Base-by-base conservation (phyloP, 768 basidiomycete species). In the Trametes gibbosa region DNA sequence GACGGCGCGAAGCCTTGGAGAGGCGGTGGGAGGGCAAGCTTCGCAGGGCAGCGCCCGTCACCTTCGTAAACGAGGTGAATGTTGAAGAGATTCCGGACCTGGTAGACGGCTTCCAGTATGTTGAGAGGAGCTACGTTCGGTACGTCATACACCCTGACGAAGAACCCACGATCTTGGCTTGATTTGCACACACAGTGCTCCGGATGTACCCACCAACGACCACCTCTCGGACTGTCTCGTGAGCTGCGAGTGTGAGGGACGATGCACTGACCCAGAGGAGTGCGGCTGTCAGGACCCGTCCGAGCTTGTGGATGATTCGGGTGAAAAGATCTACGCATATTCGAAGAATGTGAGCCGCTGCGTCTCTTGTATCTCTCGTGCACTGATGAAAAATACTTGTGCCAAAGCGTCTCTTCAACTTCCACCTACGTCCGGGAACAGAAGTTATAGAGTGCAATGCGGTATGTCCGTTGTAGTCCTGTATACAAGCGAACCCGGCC, bases 361-460 rank as follows among this genome's bases (percentile, higher is more conserved):
- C 29, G 3, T 3, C 12, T 39, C n/a, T 17, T 5, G 19, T 37
- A 24, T 23, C 4, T 1, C 3, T 12, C 16, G n/a, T 17, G 6
- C 21, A 3, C 34, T 23, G 10, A 23, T 29, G 57, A 10, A 5
- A 5, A 17, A n/a, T 37, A 39, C 41, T 13, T 9, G 7, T 24
- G 5, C 6, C 42, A 9, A 48, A 87, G 86, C 79, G 81, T 19
- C 66, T 81, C 7, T 85, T 81, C 64, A 70, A 70, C 1, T 81
- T 84, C 63, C 69, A 73, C 10, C 53, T 74, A 1, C 70, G 69
- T 24, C 73, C 68, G 14, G 82, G 82, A 0, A 65, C 72, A 0
- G 81, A 84, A 47, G 81, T 86, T 12, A 76, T 87, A 5, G 87
- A 90, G 68, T 90, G 87, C 59, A 89, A 87, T 61, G 72, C 77